Conservation (phyloP, 2,329 filamentous ascomycete species). For the Fusarium sp. region DNA sequence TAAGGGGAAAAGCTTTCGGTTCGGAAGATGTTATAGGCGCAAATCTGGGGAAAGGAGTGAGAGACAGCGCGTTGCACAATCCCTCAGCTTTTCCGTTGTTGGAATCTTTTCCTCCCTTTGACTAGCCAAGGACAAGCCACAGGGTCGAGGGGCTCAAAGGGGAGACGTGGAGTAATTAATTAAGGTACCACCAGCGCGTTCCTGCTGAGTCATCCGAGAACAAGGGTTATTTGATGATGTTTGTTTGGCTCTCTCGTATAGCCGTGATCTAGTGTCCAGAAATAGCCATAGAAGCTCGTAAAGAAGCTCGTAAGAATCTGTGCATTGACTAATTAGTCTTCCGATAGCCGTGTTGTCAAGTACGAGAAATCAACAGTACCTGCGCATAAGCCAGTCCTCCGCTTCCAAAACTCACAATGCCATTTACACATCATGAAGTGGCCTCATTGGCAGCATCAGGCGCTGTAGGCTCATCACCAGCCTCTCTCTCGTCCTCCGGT, state of each 20-base stretch:
- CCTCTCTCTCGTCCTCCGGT: constrained; percentile 46
- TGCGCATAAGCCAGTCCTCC: neutral
- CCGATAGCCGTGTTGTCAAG: neutral
- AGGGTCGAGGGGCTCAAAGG: constrained; percentile 42
- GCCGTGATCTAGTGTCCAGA: constrained; percentile 19
- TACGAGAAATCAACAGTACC: constrained; percentile 4
- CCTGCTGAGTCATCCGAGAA: constrained; percentile 35
- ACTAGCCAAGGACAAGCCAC: constrained; percentile 29
- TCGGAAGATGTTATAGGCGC: neutral
- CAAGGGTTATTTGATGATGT: constrained; percentile 22
- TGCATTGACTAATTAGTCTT: constrained; percentile 18
- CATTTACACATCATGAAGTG: constrained; percentile 21
- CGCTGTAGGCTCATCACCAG: constrained; percentile 31
- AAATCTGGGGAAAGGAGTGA: constrained; percentile 16
- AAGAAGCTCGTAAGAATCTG: neutral
- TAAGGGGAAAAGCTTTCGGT: neutral
- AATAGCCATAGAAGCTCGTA: constrained; percentile 24
- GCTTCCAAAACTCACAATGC: neutral
- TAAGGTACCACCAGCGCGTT: constrained; percentile 11
- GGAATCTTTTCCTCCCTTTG: constrained; percentile 40
- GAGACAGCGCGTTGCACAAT: constrained; percentile 2
- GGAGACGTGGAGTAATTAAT: constrained; percentile 40
- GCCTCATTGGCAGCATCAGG: constrained; percentile 26
- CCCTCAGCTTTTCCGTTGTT: constrained; percentile 13
- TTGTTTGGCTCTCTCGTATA: constrained; percentile 4